Base-by-base conservation (phyloP, 2,329 filamentous ascomycete genomes). In the Cladosporium sp. region DNA sequence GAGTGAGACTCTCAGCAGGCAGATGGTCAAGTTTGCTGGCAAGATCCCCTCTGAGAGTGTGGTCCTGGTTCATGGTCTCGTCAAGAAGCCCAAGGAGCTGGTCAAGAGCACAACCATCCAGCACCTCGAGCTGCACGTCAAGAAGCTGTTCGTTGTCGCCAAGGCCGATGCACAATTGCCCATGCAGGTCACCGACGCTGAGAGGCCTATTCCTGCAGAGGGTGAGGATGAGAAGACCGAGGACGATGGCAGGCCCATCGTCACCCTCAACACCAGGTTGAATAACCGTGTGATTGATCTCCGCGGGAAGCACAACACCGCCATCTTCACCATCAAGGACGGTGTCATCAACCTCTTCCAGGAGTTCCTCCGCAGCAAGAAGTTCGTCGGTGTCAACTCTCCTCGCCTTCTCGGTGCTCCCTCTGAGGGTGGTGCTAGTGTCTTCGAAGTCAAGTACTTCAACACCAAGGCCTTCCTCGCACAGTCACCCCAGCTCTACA, bases 251-350 rank as follows among this genome's bases (percentile, higher is more conserved):
- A 71, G 78, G 50, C 90, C 92, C 1, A 82, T 89, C 53, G 92
- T 95, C 28, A 88, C 84, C 60, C 84, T 97, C 73, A 85, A 86
- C 69, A 95, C 91, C 1, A 86, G 93, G 65, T 83, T 97, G 51
- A 89, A 96, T 79, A 96, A 97, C 81, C 86, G 90, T 60, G 90
- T 90, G 53, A 89, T 99, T 78, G 92, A 97, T 77, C 89, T 97
- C 71, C 87, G 94, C 58, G 90, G 91, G 1, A 90, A 91, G 61
- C 88, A 95, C 61, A 95, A 94, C 76, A 90, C 95, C 72, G 91
- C 92, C 59, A 91, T 91, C 68, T 93, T 93, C 79, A 74, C 79
- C 68, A 84, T 87, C 68, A 86, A 84, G 63, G 80, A 80, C 68
- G 85, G 83, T 58, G 84, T 89, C 37, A 81, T 83, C 60, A 80